A percentile compares a stretch with the other conserved stretches of the same genome.
phyloP scores from a whole-genome alignment of 768 basidiomycete species.

The Tephrocybe sp. region DNA sequence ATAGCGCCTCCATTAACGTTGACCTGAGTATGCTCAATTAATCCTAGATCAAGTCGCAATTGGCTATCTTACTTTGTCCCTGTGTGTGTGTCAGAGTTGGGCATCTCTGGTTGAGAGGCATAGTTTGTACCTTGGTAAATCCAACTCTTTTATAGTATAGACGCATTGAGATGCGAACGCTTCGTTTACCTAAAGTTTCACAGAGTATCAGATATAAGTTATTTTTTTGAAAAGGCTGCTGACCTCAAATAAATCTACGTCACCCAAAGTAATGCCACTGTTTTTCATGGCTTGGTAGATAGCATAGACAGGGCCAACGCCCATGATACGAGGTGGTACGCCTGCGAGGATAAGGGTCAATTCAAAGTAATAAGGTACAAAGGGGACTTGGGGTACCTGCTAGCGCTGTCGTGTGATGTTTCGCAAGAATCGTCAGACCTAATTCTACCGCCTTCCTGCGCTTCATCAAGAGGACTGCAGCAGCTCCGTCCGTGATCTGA shows the following conservation, averaged over 20 bases:
- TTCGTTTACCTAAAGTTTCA: conserved; percentile 71
- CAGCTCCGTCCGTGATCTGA: conserved; percentile 84
- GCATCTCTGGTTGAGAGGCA: neutral
- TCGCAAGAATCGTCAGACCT: conserved; percentile 72
- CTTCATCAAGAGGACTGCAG: conserved; percentile 80
- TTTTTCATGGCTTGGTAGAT: conserved; percentile 76
- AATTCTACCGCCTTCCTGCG: conserved; percentile 76
- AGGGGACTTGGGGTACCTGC: conserved; percentile 41
- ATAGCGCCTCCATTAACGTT: conserved; percentile 94
- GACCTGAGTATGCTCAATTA: conserved; percentile 38
- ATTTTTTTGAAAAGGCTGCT: conserved; percentile 3
- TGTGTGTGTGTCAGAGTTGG: conserved; percentile 13
- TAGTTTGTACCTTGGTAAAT: conserved; percentile 42
- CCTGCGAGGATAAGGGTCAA: conserved; percentile 35
- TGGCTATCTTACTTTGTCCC: conserved; percentile 33
- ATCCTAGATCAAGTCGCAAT: neutral
- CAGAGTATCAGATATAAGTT: no score
- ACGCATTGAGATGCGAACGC: conserved; percentile 86
- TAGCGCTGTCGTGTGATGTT: conserved; percentile 72
- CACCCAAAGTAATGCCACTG: conserved; percentile 61
- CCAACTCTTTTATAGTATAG: conserved; percentile 68
- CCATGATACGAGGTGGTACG: conserved; percentile 82
- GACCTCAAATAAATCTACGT: conserved; percentile 83
- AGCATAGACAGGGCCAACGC: conserved; percentile 81
- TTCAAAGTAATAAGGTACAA: neutral